Conservation (phyloP, 2,329 filamentous ascomycete genomes). For the Biscogniauxia sp. region DNA sequence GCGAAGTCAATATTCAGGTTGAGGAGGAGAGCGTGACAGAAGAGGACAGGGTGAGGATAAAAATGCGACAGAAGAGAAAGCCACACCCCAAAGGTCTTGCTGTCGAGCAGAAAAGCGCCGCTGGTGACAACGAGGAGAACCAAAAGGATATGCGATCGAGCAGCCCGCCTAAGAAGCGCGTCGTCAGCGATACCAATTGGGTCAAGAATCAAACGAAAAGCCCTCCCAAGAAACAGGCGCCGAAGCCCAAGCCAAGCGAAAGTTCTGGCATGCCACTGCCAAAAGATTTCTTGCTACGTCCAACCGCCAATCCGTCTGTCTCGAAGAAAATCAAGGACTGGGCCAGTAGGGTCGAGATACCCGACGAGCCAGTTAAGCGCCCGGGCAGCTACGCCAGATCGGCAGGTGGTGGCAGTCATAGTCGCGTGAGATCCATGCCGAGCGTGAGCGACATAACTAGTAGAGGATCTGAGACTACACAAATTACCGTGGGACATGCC, state of each 20-base stretch:
- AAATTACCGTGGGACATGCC: constrained; percentile 18
- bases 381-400: constrained; percentile 36
- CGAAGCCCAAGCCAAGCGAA: constrained; percentile 32
- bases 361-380: constrained; percentile 40
- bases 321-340: constrained; percentile 62
- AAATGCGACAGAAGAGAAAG: constrained; percentile 46
- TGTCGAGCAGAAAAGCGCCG: constrained; percentile 29
- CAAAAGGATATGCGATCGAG: constrained; percentile 43
- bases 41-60: constrained; percentile 58
- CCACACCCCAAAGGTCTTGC: constrained; percentile 32
- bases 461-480: constrained; percentile 20
- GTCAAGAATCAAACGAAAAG: constrained; percentile 57
- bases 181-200: constrained; percentile 93
- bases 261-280: constrained; percentile 47
- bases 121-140: constrained; percentile 32
- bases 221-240: constrained; percentile 42
- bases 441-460: constrained; percentile 22
- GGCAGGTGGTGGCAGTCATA: constrained; percentile 38
- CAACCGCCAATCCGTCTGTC: constrained; percentile 53
- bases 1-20: constrained; percentile 58
- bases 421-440: constrained; percentile 35
- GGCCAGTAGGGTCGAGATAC: constrained; percentile 54
- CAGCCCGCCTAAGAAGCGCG: constrained; percentile 78
- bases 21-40: constrained; percentile 62
- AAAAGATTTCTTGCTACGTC: constrained; percentile 55